A percentile compares a stretch with the other conserved stretches of the same genome.
Conservation (phyloP, 2,329 filamentous ascomycete species). For the Pseudogymnoascus sp. region DNA sequence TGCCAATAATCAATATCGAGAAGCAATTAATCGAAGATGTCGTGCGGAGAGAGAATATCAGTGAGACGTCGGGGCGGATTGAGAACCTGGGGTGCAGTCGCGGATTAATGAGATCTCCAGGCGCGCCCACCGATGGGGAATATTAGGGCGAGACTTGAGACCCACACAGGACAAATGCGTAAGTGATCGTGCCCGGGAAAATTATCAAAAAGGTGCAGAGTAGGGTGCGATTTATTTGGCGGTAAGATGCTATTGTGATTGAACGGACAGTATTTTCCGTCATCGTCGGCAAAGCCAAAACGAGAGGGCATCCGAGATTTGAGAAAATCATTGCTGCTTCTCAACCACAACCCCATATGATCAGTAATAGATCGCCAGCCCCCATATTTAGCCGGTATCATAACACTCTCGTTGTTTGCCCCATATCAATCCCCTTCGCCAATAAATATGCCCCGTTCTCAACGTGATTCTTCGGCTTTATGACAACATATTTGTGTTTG, state of each 20-base stretch:
- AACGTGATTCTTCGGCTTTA: background rate
- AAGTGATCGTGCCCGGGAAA: background rate
- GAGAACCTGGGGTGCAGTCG: background rate
- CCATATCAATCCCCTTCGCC: background rate
- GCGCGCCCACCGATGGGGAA: background rate
- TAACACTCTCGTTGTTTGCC: background rate
- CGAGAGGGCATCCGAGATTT: background rate
- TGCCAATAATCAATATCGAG: background rate
- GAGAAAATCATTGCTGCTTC: slow-evolving; percentile 1
- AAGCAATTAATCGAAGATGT: background rate
- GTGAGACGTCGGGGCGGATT: background rate
- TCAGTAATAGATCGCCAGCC: background rate
- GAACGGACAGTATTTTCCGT: background rate
- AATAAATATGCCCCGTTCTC: background rate
- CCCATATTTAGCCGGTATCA: background rate
- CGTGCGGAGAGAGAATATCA: background rate
- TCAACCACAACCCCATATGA: background rate
- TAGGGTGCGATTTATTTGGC: background rate
- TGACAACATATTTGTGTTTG: background rate
- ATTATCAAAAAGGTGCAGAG: background rate
- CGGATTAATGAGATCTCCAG: background rate
- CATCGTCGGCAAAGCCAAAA: background rate
- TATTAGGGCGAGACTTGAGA: background rate
- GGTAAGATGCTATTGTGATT: slow-evolving; percentile 1
- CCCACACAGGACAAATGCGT: background rate